Percentiles rank a stretch among this genome's conserved stretches.
phyloP scores from a whole-genome alignment of 306 rosid species.

The Mimosa pudica region DNA sequence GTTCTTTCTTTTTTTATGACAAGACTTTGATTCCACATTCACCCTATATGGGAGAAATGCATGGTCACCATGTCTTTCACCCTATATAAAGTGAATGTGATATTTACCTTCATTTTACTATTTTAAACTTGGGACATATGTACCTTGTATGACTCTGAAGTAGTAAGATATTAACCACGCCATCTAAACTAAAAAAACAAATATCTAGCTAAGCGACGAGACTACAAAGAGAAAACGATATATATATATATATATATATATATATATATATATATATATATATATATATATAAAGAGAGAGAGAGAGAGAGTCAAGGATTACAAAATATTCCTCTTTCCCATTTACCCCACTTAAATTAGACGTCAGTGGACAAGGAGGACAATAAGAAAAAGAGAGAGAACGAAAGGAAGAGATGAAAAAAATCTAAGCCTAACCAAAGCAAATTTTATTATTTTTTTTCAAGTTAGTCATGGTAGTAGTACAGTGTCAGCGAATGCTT shows the following conservation, averaged over 20 bases:
- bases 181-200: neutral
- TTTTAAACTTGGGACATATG: too few relatives aligned
- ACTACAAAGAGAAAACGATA: neutral
- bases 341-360: neutral
- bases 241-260: neutral
- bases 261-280: too few relatives aligned
- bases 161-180: neutral
- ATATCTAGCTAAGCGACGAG: neutral
- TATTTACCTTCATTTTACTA: too few relatives aligned
- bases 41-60: too few relatives aligned
- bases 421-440: conserved; percentile 36
- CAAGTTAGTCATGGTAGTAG: conserved; percentile 47
- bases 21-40: too few relatives aligned
- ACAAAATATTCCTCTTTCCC: neutral
- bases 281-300: too few relatives aligned
- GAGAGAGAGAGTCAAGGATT: neutral
- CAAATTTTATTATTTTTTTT: conserved; percentile 30
- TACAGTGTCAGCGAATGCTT: neutral
- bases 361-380: neutral
- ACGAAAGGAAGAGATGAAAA: conserved; percentile 21
- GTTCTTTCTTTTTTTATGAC: too few relatives aligned
- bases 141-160: too few relatives aligned
- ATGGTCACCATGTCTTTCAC: too few relatives aligned
- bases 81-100: too few relatives aligned
- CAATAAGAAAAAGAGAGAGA: neutral